Evolutionary conservation across 306 rosid species (phyloP).

Genomic region (Coriaria nepalensis): DNA sequence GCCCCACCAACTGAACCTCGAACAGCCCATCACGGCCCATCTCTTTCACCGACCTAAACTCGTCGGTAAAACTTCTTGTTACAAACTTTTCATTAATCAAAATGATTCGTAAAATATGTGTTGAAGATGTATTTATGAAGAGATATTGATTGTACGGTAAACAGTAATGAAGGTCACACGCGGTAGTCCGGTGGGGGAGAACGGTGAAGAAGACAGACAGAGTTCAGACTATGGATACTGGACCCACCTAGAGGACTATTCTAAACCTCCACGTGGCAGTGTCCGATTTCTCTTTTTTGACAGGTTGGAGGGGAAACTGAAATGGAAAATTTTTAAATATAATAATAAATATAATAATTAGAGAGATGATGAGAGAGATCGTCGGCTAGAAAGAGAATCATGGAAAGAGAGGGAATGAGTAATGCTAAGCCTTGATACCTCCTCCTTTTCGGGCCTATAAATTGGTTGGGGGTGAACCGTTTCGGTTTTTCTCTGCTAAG

Average conservation of each 20-base stretch:
- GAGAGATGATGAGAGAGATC: neutral
- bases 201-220: no score
- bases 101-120: no score
- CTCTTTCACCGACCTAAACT: no score
- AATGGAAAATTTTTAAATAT: no score
- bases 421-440: neutral
- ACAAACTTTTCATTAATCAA: no score
- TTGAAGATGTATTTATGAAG: no score
- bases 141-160: no score
- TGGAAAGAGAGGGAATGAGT: neutral
- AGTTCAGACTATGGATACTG: neutral
- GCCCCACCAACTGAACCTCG: no score
- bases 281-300: constrained; percentile 5
- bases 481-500: constrained; percentile 18
- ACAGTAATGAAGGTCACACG: no score
- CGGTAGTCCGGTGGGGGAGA: no score
- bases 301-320: constrained; percentile 7
- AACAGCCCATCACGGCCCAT: no score
- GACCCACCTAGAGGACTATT: constrained; percentile 13
- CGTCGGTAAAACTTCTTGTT: no score
- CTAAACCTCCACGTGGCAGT: constrained; percentile 24
- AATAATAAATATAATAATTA: neutral
- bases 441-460: constrained; percentile 27
- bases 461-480: constrained; percentile 22
- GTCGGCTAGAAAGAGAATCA: constrained; percentile 8